Conservation (phyloP, 225 moss, liverwort and hornwort genomes). For the Pleurozium schreberi region DNA sequence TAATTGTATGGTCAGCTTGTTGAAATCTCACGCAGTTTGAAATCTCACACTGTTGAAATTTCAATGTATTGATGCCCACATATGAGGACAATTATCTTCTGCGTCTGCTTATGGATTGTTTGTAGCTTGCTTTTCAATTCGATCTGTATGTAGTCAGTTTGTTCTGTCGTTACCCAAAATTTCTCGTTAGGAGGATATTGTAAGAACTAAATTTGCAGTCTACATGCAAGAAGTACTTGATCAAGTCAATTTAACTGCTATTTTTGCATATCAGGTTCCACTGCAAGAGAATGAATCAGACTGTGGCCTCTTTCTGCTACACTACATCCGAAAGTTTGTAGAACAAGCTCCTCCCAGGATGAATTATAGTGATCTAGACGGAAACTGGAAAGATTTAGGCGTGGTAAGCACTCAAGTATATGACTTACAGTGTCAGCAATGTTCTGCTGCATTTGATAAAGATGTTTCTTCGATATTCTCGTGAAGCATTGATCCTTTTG, state of each 20-base stretch:
- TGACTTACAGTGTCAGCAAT: background rate
- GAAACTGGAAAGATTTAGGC: constrained; percentile 20
- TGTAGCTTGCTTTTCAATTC: background rate
- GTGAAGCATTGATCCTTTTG: background rate
- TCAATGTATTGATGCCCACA: background rate
- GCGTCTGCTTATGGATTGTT: background rate
- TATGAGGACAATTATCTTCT: background rate
- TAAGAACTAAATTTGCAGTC: background rate
- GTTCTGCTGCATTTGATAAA: background rate
- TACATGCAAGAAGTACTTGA: background rate
- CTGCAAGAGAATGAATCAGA: constrained; percentile 95
- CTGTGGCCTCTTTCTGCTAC: constrained; percentile 83
- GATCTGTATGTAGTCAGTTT: background rate
- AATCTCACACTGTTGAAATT: background rate
- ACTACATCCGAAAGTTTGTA: constrained; percentile 67
- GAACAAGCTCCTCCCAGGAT: constrained; percentile 42
- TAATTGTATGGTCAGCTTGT: background rate
- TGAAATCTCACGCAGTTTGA: background rate
- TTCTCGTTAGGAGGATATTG: background rate
- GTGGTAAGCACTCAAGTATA: constrained; percentile 5
- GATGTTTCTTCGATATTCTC: background rate
- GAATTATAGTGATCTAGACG: constrained; percentile 29
- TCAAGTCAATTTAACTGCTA: background rate
- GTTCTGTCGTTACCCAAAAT: background rate
- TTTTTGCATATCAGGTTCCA: constrained; percentile 48